A percentile compares a stretch with the other conserved stretches of the same genome.
Conservation (phyloP, 2,329 filamentous ascomycete species). For the Ophiostoma novo-ulmi region DNA sequence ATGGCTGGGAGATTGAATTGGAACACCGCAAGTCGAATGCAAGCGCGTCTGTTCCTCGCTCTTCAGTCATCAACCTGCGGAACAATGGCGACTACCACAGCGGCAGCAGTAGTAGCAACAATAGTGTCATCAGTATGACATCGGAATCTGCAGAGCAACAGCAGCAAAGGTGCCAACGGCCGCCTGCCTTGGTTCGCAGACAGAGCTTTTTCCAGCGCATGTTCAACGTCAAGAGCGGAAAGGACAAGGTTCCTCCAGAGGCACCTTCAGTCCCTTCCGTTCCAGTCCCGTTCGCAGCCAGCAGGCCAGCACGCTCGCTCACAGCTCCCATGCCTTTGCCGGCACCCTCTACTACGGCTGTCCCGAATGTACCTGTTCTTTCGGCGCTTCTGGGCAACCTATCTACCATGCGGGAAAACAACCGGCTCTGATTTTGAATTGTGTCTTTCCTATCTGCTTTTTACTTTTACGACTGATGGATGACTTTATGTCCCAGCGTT, state of each 20-base stretch:
- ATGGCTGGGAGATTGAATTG: conserved; percentile 52
- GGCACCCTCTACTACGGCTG: background rate
- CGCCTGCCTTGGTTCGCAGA: conserved; percentile 28
- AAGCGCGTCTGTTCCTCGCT: background rate
- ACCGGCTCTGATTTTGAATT: conserved; percentile 13
- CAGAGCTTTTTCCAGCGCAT: conserved; percentile 40
- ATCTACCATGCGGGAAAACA: conserved; percentile 12
- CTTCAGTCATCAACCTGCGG: conserved; percentile 23
- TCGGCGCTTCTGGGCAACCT: conserved; percentile 18
- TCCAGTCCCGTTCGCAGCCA: background rate
- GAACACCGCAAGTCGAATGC: conserved; percentile 32
- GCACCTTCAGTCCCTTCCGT: background rate
- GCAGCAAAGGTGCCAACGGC: conserved; percentile 25
- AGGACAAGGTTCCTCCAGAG: background rate
- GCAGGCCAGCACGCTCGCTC: background rate
- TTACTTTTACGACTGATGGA: background rate
- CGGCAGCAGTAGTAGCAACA: conserved; percentile 16
- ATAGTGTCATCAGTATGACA: conserved; percentile 28
- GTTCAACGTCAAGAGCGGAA: conserved; percentile 31
- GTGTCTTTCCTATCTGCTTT: background rate
- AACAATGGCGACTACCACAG: conserved; percentile 11
- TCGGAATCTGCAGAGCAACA: conserved; percentile 18
- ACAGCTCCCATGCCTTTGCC: background rate
- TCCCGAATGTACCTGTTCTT: conserved; percentile 15
- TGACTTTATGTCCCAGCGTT: background rate